A percentile compares a stretch with the other conserved stretches of the same genome.
Conservation (phyloP, 2,329 filamentous ascomycete genomes). For the Hymenoscyphus linearis region DNA sequence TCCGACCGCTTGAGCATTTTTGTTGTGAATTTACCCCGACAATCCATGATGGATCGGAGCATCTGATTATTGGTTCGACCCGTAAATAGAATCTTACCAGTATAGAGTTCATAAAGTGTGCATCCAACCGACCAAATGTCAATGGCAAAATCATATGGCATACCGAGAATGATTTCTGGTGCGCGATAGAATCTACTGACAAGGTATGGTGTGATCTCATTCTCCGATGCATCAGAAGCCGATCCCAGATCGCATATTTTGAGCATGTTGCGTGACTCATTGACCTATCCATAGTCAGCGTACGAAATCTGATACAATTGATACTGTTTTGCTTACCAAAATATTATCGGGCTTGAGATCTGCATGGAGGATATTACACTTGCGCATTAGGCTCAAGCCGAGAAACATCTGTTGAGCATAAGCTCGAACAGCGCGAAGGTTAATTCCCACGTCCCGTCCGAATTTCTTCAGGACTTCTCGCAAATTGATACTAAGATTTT, state of each 20-base stretch:
- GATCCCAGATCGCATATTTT: slow-evolving; percentile 97
- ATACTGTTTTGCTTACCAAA: slow-evolving; percentile 39
- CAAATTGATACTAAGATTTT: slow-evolving; percentile 88
- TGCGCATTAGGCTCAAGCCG: slow-evolving; percentile 79
- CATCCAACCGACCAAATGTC: slow-evolving; percentile 99
- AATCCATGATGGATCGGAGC: slow-evolving; percentile 94
- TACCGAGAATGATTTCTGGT: slow-evolving; percentile 95
- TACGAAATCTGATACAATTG: not conserved
- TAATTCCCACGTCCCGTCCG: slow-evolving; percentile 89
- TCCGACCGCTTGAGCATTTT: slow-evolving; percentile 83
- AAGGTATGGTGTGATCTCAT: slow-evolving; percentile 88
- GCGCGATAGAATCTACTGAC: slow-evolving; percentile 97
- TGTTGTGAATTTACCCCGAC: slow-evolving; percentile 82
- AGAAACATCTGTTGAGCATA: slow-evolving; percentile 96
- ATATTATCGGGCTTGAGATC: slow-evolving; percentile 99
- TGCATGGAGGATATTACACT: slow-evolving; percentile 89
- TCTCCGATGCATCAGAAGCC: slow-evolving; percentile 86
- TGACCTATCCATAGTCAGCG: slow-evolving; percentile 46
- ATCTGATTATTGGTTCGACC: slow-evolving; percentile 97
- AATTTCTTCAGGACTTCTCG: slow-evolving; percentile 94
- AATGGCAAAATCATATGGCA: slow-evolving; percentile 88
- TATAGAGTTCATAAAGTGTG: slow-evolving; percentile 94
- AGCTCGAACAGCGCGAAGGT: slow-evolving; percentile 75
- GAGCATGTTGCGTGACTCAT: slow-evolving; percentile 74
- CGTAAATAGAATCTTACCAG: slow-evolving; percentile 93